A percentile compares a stretch with the other conserved stretches of the same genome.
These are phyloP conservation scores for Aspergillus melleus DNA, from an alignment of 2,329 filamentous ascomycete genomes.

Conservation along the genomic window DNA sequence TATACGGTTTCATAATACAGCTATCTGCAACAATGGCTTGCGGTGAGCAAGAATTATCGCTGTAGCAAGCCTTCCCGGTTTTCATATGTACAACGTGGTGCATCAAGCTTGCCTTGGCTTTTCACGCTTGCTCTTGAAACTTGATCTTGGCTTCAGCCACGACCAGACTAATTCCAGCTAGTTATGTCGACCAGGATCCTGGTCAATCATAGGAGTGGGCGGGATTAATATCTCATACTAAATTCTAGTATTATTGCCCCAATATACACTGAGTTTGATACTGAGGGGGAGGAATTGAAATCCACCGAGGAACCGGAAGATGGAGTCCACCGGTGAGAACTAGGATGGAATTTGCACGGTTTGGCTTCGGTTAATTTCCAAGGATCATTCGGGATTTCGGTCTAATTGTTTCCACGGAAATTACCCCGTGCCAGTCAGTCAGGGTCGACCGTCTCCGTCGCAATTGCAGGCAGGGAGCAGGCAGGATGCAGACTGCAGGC, in stretches of 20 bases:
- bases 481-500: neutral
- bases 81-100: neutral
- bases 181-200: neutral
- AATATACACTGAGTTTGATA: too few species aligned
- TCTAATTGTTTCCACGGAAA: neutral
- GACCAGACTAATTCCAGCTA: neutral
- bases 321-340: neutral
- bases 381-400: neutral
- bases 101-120: neutral
- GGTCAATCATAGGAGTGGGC: neutral
- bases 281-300: neutral
- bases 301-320: neutral
- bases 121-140: neutral
- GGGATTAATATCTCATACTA: too few species aligned
- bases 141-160: neutral
- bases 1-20: too few species aligned
- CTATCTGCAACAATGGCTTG: too few species aligned
- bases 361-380: conserved; percentile 2
- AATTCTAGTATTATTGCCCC: too few species aligned
- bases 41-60: too few species aligned
- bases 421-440: neutral
- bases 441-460: neutral
- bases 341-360: neutral
- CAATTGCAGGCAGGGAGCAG: neutral
- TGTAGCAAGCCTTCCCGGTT: too few species aligned